Conservation (phyloP, 2,329 filamentous ascomycete genomes). For the Aspergillus floridensis region DNA sequence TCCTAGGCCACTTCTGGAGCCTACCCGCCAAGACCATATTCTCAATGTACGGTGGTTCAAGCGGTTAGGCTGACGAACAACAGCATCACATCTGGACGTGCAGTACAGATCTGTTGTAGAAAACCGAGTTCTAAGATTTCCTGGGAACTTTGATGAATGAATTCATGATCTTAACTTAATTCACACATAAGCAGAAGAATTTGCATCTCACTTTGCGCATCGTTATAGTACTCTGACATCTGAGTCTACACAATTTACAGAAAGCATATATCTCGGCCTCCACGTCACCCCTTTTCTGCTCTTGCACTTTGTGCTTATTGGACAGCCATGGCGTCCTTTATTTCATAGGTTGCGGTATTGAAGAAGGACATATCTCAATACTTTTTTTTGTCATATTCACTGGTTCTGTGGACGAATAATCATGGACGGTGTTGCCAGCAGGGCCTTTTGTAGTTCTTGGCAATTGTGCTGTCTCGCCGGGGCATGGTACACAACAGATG, state of each 20-base stretch:
- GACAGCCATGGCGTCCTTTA: background rate
- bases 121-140: background rate
- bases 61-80: background rate
- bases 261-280: background rate
- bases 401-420: too few relatives aligned
- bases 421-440: too few relatives aligned
- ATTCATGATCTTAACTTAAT: conserved; percentile 8
- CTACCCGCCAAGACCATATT: background rate
- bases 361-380: background rate
- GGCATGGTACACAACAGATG: too few relatives aligned
- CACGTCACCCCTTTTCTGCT: background rate
- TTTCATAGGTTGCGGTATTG: background rate
- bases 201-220: background rate
- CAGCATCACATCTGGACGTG: background rate
- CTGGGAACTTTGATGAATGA: conserved; percentile 6
- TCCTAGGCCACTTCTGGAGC: background rate
- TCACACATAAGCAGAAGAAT: conserved; percentile 3
- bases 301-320: background rate
- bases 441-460: too few relatives aligned
- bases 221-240: background rate
- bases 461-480: too few relatives aligned
- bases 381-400: too few relatives aligned
- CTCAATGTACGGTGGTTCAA: background rate
- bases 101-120: background rate
- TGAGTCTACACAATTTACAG: background rate